These are phyloP conservation scores for Pilasporangium apinafurcum DNA, from an alignment of 352 stramenopile species.

Conservation along the genomic window DNA sequence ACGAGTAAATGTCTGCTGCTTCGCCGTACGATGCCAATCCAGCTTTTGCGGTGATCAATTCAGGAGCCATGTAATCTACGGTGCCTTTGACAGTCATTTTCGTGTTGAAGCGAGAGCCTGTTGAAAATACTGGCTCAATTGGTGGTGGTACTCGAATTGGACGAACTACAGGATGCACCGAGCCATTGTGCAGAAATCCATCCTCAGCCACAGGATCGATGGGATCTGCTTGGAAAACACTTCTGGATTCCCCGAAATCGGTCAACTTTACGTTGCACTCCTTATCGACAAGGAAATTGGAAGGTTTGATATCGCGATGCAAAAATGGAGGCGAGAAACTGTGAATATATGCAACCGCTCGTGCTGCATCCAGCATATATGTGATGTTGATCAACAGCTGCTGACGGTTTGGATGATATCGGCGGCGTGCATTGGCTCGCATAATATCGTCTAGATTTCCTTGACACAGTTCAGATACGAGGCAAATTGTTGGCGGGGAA, in stretches of 20 bases:
- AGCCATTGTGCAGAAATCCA: too few species aligned
- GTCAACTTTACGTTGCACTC: constrained; percentile 1
- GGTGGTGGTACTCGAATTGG: too few species aligned
- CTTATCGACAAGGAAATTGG: constrained; percentile 58
- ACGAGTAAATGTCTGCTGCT: constrained; percentile 45
- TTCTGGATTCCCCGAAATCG: too few species aligned
- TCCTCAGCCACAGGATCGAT: too few species aligned
- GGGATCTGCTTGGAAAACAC: too few species aligned
- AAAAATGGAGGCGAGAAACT: constrained; percentile 66
- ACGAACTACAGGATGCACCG: too few species aligned
- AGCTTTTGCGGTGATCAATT: constrained; percentile 34
- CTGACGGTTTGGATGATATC: constrained; percentile 15
- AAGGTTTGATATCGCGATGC: constrained; percentile 65
- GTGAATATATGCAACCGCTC: constrained; percentile 64
- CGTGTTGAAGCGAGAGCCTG: too few species aligned
- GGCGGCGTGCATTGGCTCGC: constrained; percentile 10
- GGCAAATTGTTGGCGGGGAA: constrained; percentile 48
- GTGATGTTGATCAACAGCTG: constrained; percentile 46
- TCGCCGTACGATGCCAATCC: constrained; percentile 24
- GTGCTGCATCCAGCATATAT: constrained; percentile 55
- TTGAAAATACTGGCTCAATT: too few species aligned
- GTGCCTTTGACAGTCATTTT: constrained; percentile 31
- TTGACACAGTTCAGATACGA: constrained; percentile 50
- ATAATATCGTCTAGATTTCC: constrained; percentile 40
- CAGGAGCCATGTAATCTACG: constrained; percentile 51